Percentiles rank a stretch among this genome's conserved stretches.
Evolutionary conservation across 2,329 filamentous ascomycete genomes (phyloP).

Genomic region (Gliomastix tumulicola): DNA sequence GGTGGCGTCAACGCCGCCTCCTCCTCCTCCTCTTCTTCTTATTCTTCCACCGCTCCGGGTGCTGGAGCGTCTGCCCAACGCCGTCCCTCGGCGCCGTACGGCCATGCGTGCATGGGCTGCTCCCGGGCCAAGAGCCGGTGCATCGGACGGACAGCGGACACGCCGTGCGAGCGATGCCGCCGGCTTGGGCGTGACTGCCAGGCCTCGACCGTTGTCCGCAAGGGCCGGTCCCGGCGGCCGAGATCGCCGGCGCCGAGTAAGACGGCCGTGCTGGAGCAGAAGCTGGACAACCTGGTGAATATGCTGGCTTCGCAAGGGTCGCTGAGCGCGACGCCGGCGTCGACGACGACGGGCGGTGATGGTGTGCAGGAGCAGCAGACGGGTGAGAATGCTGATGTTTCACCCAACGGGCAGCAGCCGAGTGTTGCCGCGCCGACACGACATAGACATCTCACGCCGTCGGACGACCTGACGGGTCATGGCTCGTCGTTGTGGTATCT

Average conservation of each 20-base stretch:
- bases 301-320: conserved; percentile 29
- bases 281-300: conserved; percentile 38
- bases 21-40: no score
- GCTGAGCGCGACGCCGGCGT: background rate
- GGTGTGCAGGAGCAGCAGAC: background rate
- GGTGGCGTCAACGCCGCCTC: no score
- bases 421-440: background rate
- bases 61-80: no score
- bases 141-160: conserved; percentile 26
- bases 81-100: conserved; percentile 22
- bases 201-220: conserved; percentile 31
- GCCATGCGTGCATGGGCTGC: conserved; percentile 38
- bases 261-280: conserved; percentile 39
- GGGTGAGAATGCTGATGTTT: no score
- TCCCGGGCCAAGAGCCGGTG: conserved; percentile 41
- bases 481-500: no score
- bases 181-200: conserved; percentile 39
- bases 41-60: no score
- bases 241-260: no score
- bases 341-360: background rate
- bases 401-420: no score
- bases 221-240: conserved; percentile 22
- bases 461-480: no score
- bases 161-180: conserved; percentile 31
- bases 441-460: background rate